Evolutionary conservation across 148 eudicot genomes (phyloP).

Genomic region (Camellia sinensis): DNA sequence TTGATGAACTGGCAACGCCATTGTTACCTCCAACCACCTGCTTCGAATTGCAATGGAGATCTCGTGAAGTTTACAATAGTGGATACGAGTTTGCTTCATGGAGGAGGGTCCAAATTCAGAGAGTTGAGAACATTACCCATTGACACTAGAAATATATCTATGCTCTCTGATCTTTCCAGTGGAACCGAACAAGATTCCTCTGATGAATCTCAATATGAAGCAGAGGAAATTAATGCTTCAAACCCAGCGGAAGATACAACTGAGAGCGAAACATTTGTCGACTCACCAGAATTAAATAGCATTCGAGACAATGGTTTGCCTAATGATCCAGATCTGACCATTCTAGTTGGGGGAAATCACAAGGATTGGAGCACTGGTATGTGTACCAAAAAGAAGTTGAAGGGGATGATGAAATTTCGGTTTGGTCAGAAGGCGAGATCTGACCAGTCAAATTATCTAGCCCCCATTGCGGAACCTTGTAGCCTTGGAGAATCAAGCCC

Average conservation of each 20-base stretch:
- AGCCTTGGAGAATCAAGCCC: neutral
- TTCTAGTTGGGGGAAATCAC: neutral
- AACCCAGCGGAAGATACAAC: neutral
- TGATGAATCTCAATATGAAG: neutral
- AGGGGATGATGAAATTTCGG: neutral
- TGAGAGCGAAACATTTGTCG: neutral
- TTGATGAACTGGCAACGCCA: neutral
- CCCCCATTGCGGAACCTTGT: neutral
- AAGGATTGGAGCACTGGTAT: neutral
- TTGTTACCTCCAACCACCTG: slow-evolving; percentile 15
- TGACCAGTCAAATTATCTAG: neutral
- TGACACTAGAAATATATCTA: slow-evolving; percentile 3
- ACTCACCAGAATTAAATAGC: slow-evolving; percentile 5
- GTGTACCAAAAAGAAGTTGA: neutral
- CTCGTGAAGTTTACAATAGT: slow-evolving; percentile 23
- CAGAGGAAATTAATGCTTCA: slow-evolving; percentile 1
- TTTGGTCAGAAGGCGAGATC: neutral
- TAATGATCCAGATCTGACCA: neutral
- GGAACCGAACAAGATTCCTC: slow-evolving; percentile 9
- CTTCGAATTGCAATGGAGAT: slow-evolving; percentile 1
- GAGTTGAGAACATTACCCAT: slow-evolving; percentile 27
- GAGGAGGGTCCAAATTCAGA: slow-evolving; percentile 12
- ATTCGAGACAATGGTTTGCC: slow-evolving; percentile 9
- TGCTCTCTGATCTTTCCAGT: neutral
- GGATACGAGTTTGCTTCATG: slow-evolving; percentile 27